These are phyloP conservation scores for Halophytophthora polymorphica DNA, from an alignment of 352 stramenopile genomes.

Conservation along the genomic window DNA sequence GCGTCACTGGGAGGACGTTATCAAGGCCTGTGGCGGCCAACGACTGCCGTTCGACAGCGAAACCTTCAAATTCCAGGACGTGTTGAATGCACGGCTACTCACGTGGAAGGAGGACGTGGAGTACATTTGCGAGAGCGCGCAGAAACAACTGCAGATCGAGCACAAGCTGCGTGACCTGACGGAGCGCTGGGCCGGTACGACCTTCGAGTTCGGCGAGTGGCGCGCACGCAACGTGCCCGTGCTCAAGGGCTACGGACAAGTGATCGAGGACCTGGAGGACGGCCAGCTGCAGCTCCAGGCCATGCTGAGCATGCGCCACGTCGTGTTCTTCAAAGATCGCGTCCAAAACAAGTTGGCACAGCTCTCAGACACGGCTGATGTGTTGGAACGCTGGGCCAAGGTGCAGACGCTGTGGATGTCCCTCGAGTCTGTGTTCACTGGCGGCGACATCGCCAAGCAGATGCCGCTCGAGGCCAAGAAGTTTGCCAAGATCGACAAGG, in stretches of 20 bases:
- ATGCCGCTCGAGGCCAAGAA: constrained; percentile 92
- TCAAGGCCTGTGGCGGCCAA: constrained; percentile 41
- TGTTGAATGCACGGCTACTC: constrained; percentile 78
- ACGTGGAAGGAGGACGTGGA: constrained; percentile 80
- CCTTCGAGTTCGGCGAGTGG: constrained; percentile 88
- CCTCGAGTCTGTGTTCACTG: constrained; percentile 91
- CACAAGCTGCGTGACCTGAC: constrained; percentile 87
- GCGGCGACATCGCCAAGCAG: constrained; percentile 91
- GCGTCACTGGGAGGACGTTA: constrained; percentile 85
- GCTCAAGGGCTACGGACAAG: constrained; percentile 68
- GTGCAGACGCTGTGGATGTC: constrained; percentile 90
- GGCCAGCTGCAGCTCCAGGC: constrained; percentile 86
- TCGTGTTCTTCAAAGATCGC: constrained; percentile 85
- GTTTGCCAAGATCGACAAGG: constrained; percentile 91
- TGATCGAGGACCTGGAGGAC: constrained; percentile 90
- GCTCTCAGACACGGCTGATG: constrained; percentile 87
- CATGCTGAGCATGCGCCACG: constrained; percentile 87
- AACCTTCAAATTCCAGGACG: constrained; percentile 69
- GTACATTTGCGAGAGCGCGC: constrained; percentile 87
- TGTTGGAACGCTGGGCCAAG: constrained; percentile 89
- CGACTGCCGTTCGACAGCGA: constrained; percentile 68
- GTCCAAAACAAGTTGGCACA: constrained; percentile 78
- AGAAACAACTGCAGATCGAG: constrained; percentile 90
- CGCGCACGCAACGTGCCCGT: constrained; percentile 69
- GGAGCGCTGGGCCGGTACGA: constrained; percentile 68